phyloP scores from a whole-genome alignment of 1,284 basidiomycete species.

The Ustilago vetiveriae region DNA sequence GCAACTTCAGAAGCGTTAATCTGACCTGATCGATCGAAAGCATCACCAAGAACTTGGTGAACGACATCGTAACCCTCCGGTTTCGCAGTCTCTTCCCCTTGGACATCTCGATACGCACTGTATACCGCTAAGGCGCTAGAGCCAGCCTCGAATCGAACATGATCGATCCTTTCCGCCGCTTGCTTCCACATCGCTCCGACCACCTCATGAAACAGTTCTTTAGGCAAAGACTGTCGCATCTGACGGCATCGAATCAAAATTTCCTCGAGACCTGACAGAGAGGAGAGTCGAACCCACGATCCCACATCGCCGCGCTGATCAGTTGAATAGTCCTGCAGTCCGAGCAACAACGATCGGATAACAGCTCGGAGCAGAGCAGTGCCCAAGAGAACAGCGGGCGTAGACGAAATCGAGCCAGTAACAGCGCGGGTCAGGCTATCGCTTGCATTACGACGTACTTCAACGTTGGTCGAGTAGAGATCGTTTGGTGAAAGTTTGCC shows the following conservation, averaged over 20 bases:
- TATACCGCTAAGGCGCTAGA: conserved; percentile 58
- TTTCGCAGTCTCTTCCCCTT: no score
- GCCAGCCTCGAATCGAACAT: conserved; percentile 83
- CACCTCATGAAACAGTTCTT: conserved; percentile 23
- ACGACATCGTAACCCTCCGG: conserved; percentile 27
- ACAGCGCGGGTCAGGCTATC: conserved; percentile 71
- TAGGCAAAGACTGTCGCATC: neutral
- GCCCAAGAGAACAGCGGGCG: no score
- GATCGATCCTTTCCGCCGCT: conserved; percentile 88
- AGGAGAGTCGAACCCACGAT: conserved; percentile 88
- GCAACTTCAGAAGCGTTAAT: neutral
- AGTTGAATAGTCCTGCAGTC: conserved; percentile 86
- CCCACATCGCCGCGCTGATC: conserved; percentile 97
- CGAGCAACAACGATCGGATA: conserved; percentile 69
- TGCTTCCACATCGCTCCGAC: conserved; percentile 80
- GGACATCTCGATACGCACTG: neutral
- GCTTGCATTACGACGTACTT: conserved; percentile 78
- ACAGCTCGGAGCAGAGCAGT: neutral
- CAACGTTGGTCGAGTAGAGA: conserved; percentile 68
- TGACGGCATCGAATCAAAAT: conserved; percentile 71
- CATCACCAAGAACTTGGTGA: conserved; percentile 5
- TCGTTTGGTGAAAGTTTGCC: conserved; percentile 69
- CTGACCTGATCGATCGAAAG: no score
- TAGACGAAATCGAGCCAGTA: no score
- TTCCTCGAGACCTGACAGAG: conserved; percentile 74